Conservation (phyloP, 2,329 filamentous ascomycete genomes). For the Penicillium brevicompactum region DNA sequence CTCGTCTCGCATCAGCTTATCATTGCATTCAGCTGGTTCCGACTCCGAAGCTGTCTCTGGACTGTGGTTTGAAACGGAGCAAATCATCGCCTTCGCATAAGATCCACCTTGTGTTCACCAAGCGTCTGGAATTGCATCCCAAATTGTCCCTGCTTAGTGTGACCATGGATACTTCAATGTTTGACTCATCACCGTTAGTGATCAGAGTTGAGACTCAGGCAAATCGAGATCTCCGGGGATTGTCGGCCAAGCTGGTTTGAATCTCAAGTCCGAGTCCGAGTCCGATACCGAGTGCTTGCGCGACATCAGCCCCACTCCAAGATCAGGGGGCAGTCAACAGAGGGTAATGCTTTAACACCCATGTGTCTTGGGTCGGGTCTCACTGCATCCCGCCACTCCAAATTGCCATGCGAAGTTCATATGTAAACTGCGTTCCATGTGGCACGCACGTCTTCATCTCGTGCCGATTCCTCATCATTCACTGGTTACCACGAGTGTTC, state of each 20-base stretch:
- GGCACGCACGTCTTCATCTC: too few species aligned
- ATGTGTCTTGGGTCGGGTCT: too few species aligned
- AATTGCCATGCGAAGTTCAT: too few species aligned
- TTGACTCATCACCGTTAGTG: background rate
- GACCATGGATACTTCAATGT: too few species aligned
- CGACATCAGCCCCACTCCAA: background rate
- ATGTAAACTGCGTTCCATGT: too few species aligned
- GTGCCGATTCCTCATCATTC: too few species aligned
- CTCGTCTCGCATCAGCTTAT: conserved; percentile 7
- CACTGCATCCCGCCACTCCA: too few species aligned
- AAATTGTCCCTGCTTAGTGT: conserved; percentile 2
- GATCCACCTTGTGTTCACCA: background rate
- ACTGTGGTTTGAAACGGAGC: conserved; percentile 1
- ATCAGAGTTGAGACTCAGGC: background rate
- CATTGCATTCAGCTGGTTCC: conserved; percentile 10
- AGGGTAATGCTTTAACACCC: too few species aligned
- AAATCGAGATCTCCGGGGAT: background rate
- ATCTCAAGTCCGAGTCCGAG: conserved; percentile 16
- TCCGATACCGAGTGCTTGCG: conserved; percentile 7
- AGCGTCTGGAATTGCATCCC: background rate
- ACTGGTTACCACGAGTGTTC: too few species aligned
- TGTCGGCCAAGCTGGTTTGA: background rate
- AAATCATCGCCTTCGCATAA: conserved; percentile 12
- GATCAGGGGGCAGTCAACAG: background rate
- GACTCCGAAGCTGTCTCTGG: conserved; percentile 11